Conservation (phyloP, 768 basidiomycete species). For the Termitomyces sp. region DNA sequence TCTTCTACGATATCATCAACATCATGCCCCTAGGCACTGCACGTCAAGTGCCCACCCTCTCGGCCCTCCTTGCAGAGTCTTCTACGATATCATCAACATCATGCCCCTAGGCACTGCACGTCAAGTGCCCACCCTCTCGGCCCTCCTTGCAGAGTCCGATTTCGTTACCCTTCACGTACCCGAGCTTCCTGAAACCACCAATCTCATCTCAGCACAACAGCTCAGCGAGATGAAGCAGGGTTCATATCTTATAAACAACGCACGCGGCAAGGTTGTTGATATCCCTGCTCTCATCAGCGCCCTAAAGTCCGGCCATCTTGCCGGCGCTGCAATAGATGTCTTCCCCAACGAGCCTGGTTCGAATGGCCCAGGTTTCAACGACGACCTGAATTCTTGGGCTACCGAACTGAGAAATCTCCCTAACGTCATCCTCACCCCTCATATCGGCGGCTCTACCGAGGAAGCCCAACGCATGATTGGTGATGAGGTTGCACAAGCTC, state of each 20-base stretch:
- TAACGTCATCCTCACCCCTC: constrained; percentile 96
- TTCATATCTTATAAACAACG: constrained; percentile 96
- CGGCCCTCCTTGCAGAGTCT: constrained; percentile 80
- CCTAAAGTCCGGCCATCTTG: constrained; percentile 82
- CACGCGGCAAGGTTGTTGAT: constrained; percentile 93
- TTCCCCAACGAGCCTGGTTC: constrained; percentile 91
- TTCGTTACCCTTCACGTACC: constrained; percentile 97
- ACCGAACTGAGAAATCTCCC: constrained; percentile 69
- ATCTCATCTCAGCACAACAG: constrained; percentile 82
- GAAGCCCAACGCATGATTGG: constrained; percentile 98
- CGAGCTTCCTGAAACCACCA: constrained; percentile 92
- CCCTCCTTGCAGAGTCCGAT: constrained; percentile 78
- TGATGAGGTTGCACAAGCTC: constrained; percentile 84
- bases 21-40: constrained; percentile 98
- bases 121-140: constrained; percentile 78
- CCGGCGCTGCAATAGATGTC: constrained; percentile 89
- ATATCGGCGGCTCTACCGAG: constrained; percentile 98
- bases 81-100: constrained; percentile 92
- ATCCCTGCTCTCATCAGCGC: constrained; percentile 86
- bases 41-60: constrained; percentile 80
- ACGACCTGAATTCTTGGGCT: constrained; percentile 85
- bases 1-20: constrained; percentile 94
- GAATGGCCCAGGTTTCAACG: constrained; percentile 88
- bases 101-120: constrained; percentile 96
- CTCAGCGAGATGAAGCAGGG: constrained; percentile 93